Percentiles rank a stretch among this genome's conserved stretches.
Conservation (phyloP, 208 protist species). For the Acanthamoeba culbertsoni region DNA sequence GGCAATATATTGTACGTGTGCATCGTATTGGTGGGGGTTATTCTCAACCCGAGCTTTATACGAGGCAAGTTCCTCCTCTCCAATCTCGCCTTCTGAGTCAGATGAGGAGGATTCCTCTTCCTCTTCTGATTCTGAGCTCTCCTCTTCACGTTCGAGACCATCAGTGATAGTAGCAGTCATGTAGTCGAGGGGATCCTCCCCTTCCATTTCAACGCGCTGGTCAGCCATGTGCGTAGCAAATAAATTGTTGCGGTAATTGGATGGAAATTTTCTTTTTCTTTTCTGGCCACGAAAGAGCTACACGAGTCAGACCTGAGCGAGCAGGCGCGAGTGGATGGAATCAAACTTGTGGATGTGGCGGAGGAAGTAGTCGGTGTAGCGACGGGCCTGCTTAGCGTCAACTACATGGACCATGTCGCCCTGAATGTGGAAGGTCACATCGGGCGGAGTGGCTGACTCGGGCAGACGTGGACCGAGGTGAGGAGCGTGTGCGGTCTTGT, state of each 20-base stretch:
- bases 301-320: background rate
- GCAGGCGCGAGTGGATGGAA: slow-evolving; percentile 24
- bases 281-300: background rate
- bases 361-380: slow-evolving; percentile 66
- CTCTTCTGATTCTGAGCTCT: background rate
- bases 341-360: slow-evolving; percentile 73
- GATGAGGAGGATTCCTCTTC: background rate
- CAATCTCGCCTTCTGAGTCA: background rate
- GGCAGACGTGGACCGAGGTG: slow-evolving; percentile 54
- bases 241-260: background rate
- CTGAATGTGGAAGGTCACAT: slow-evolving; percentile 83
- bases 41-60: background rate
- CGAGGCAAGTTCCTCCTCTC: background rate
- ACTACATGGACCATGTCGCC: slow-evolving; percentile 76
- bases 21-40: slow-evolving; percentile 24
- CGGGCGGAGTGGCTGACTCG: slow-evolving; percentile 24
- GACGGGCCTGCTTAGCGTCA: slow-evolving; percentile 47
- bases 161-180: background rate
- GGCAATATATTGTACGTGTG: background rate
- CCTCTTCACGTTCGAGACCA: background rate
- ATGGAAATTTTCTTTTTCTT: background rate
- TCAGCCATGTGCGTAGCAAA: background rate
- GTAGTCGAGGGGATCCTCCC: background rate
- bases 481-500: slow-evolving; percentile 76
- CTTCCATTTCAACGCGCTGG: background rate